Base-by-base conservation (phyloP, 2,329 filamentous ascomycete species). In the Acrodontium crateriforme region DNA sequence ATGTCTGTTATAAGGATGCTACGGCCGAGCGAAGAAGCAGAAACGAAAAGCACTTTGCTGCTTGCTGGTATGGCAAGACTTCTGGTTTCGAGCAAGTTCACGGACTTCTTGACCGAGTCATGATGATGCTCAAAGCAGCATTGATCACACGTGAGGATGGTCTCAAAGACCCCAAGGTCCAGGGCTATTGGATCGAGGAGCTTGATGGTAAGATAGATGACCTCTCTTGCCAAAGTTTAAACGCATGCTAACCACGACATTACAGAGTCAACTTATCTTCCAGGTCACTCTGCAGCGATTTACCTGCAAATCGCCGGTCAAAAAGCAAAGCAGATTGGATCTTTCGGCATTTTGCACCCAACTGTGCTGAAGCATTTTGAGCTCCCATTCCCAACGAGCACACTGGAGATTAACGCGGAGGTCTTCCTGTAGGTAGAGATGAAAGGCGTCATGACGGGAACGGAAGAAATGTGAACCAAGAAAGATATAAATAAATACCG, bases 11-110 rank as follows among this genome's bases (percentile, higher is more conserved):
- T 66, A 93, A 95, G 60, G 87, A 93, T 46, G 59, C 76, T 37
- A 65, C 63, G 9, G 57, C 74, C 25, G 89, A 98, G 67, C 74
- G 89, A 40, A 83, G 84, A 62, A 79, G 75, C 43, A 73, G 83
- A 42, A 98, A 98, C 54, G 82, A 94, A 65, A 69, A 87, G 31
- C 87, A 92, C 60, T 95, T 93, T 54, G 83, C 82, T n/a, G 89
- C 85, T 7, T 85, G 84, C 2, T 93, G 79, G 70, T 94, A 87
- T 58, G 85, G 85, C 49, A 93, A 89, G 67, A 82, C 75, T 3
- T 84, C 78, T 44, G 89, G 91, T 22, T 98, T 98, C 55, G 89
- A 98, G 59, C 65, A 91, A 39, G 83, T 98, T 3, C 91, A 98
- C 58, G 89, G 89, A 32, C 67, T 98, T 40, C 63, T 98, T 23